Percentiles rank a stretch among this genome's conserved stretches.
phyloP scores from a whole-genome alignment of 108 stramenopile species.

The Skeletonema tropicum region DNA sequence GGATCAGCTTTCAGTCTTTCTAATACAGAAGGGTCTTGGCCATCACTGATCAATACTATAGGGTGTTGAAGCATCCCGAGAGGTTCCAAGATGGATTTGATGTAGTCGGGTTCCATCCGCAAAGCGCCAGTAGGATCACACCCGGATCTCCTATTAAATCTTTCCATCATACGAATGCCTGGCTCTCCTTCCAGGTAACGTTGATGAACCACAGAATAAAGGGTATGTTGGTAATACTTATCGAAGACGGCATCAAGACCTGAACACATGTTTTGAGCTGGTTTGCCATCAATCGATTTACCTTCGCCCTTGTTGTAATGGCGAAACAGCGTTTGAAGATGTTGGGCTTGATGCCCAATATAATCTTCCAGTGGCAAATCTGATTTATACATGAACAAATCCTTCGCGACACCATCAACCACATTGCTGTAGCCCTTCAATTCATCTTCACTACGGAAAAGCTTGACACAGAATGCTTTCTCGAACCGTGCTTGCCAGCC shows the following conservation, averaged over 20 bases:
- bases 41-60: constrained; percentile 6
- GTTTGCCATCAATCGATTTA: not conserved
- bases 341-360: not conserved
- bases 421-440: not conserved
- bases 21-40: constrained; percentile 13
- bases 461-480: not conserved
- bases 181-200: not conserved
- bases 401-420: not conserved
- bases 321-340: not conserved
- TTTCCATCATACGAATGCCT: not conserved
- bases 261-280: constrained; percentile 4
- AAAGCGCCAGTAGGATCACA: constrained; percentile 3
- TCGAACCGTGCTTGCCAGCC: not conserved
- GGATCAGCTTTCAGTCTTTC: constrained; percentile 27
- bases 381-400: not conserved
- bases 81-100: not conserved
- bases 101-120: constrained; percentile 5
- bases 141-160: not conserved
- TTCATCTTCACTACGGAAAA: not conserved
- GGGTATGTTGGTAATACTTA: not conserved
- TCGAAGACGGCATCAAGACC: not conserved
- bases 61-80: constrained; percentile 21
- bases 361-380: not conserved
- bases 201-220: constrained; percentile 9
- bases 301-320: constrained; percentile 1